A percentile compares a stretch with the other conserved stretches of the same genome.
Evolutionary conservation across 495 filamentous ascomycete species (phyloP).

Genomic region (Neurospora discreta): DNA sequence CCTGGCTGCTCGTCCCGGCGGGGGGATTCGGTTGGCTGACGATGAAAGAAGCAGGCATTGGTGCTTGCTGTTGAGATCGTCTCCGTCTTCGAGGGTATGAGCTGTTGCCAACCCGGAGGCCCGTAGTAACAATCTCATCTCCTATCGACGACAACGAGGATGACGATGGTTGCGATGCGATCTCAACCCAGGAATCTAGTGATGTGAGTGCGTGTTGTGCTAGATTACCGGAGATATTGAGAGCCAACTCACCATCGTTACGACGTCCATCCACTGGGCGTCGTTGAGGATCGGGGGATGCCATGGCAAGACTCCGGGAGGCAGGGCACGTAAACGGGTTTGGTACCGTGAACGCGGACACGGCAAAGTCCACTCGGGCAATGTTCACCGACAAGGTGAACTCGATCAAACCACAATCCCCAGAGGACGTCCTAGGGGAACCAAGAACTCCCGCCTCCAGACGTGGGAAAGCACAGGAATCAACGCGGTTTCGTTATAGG

Average conservation of each 20-base stretch:
- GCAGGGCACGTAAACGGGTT: not conserved
- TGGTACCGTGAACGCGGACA: not conserved
- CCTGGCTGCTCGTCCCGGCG: conserved; percentile 66
- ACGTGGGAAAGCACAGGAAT: not conserved
- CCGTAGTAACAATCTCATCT: conserved; percentile 81
- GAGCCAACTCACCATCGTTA: conserved; percentile 24
- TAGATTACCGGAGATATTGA: not conserved
- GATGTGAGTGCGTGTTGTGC: conserved; percentile 23
- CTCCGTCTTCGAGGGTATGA: conserved; percentile 43
- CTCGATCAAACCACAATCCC: not conserved
- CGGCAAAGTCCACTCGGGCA: not conserved
- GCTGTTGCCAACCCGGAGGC: conserved; percentile 56
- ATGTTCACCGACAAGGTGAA: not conserved
- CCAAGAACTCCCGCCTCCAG: not conserved
- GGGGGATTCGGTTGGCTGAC: conserved; percentile 30
- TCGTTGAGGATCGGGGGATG: conserved; percentile 8
- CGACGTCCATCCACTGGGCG: conserved; percentile 8
- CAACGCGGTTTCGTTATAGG: not conserved
- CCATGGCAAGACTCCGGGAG: conserved; percentile 6
- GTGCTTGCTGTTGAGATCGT: conserved; percentile 38
- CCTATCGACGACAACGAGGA: conserved; percentile 83
- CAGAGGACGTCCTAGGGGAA: not conserved
- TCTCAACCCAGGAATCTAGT: conserved; percentile 93
- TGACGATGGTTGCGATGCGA: conserved; percentile 79
- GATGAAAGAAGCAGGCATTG: conserved; percentile 22